These are phyloP conservation scores for Remersonia thermophila DNA, from an alignment of 2,329 filamentous ascomycete species.

Conservation along the genomic window DNA sequence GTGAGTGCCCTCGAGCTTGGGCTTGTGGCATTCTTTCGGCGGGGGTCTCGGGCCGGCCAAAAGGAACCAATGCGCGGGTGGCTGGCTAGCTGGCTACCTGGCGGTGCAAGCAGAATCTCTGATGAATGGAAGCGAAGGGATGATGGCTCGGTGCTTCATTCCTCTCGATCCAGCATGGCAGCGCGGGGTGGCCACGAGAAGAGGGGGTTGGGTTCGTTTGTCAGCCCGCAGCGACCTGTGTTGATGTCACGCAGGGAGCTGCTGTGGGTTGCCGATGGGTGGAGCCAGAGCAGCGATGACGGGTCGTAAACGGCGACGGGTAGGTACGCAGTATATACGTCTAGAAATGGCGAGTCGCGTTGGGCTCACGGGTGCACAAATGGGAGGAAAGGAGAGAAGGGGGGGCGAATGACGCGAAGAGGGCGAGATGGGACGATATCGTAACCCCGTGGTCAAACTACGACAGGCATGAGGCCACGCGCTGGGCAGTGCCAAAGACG, in stretches of 20 bases:
- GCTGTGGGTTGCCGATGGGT: no score
- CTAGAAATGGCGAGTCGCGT: no score
- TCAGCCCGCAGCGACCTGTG: no score
- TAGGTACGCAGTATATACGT: no score
- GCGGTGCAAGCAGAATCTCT: constrained; percentile 4
- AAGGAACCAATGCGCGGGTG: constrained; percentile 9
- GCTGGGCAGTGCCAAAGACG: constrained; percentile 1
- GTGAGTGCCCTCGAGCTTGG: constrained; percentile 32
- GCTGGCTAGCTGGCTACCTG: constrained; percentile 1
- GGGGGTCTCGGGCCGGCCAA: constrained; percentile 12
- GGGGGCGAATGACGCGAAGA: neutral
- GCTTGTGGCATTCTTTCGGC: constrained; percentile 32
- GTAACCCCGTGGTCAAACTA: neutral
- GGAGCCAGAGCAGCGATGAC: no score
- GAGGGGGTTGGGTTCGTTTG: constrained; percentile 13
- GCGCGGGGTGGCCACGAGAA: constrained; percentile 8
- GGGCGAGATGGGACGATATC: neutral
- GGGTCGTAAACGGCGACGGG: constrained; percentile 11
- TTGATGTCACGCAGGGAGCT: no score
- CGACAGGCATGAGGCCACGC: constrained; percentile 2
- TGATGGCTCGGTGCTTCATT: constrained; percentile 13
- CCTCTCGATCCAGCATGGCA: constrained; percentile 8
- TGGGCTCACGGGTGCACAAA: no score
- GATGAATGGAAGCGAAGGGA: constrained; percentile 8
- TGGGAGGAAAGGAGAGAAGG: neutral